phyloP scores from a whole-genome alignment of 2,329 filamentous ascomycete genomes.

The Cladosporium sphaerospermum region DNA sequence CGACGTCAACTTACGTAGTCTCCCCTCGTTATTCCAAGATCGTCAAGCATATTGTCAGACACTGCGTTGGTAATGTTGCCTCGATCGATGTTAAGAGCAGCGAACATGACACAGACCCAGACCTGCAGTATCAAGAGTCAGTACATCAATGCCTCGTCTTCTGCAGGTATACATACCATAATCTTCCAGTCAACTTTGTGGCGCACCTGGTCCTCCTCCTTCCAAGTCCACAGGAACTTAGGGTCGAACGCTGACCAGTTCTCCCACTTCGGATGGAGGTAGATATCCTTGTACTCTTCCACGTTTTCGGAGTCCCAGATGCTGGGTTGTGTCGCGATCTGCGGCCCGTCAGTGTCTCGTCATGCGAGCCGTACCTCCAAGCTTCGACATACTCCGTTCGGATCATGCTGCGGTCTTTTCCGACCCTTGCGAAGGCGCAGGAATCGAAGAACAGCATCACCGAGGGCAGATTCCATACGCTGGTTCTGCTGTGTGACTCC shows the following conservation, averaged over 20 bases:
- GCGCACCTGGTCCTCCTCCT: background rate
- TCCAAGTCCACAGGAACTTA: constrained; percentile 2
- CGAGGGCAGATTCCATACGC: background rate
- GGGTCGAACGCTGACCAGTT: constrained; percentile 1
- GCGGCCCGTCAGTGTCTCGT: background rate
- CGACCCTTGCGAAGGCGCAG: background rate
- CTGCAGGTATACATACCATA: background rate
- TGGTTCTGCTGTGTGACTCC: background rate
- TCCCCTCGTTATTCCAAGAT: constrained; percentile 40
- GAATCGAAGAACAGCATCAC: background rate
- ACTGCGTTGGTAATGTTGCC: constrained; percentile 8
- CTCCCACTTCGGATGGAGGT: background rate
- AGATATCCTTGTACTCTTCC: background rate
- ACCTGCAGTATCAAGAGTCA: background rate
- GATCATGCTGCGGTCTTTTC: background rate
- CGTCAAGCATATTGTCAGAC: constrained; percentile 23
- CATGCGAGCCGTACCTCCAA: too few species aligned
- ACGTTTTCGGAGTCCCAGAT: background rate
- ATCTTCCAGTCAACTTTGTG: constrained; percentile 4
- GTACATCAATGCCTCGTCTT: too few species aligned
- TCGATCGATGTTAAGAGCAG: background rate
- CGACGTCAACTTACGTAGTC: constrained; percentile 37
- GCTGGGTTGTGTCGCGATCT: background rate
- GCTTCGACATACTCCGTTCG: too few species aligned
- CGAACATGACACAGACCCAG: constrained; percentile 2